phyloP scores from a whole-genome alignment of 2,329 filamentous ascomycete genomes.

The Hansfordia pulvinata region DNA sequence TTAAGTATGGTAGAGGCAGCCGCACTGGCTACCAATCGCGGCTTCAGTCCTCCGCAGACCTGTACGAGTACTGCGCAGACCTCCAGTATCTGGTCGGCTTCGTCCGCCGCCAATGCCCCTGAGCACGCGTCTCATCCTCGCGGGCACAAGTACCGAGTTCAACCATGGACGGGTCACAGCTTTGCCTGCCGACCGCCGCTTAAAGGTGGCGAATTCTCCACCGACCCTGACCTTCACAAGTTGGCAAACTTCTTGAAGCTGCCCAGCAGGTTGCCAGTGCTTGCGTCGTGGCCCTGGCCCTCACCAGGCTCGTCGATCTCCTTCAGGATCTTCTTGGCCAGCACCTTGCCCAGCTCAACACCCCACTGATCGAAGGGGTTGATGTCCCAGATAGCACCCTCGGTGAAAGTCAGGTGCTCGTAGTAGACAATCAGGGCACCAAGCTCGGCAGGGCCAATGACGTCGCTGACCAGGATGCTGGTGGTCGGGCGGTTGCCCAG shows the following conservation, averaged over 20 bases:
- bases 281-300: slow-evolving; percentile 65
- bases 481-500: slow-evolving; percentile 94
- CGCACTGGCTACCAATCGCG: no score
- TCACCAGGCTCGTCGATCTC: slow-evolving; percentile 74
- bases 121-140: no score
- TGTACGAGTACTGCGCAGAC: no score
- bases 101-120: no score
- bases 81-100: no score
- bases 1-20: no score
- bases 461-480: slow-evolving; percentile 75
- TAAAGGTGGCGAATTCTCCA: no score
- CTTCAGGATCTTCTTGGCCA: slow-evolving; percentile 80
- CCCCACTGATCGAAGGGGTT: slow-evolving; percentile 99
- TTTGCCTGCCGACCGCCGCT: no score
- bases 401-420: slow-evolving; percentile 95
- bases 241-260: slow-evolving; percentile 72
- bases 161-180: no score
- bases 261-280: slow-evolving; percentile 78
- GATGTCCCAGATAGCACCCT: slow-evolving; percentile 98
- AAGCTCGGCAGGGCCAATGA: slow-evolving; percentile 87
- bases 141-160: no score
- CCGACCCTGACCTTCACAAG: slow-evolving; percentile 27
- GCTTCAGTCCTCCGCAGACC: no score
- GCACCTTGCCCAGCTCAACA: slow-evolving; percentile 90
- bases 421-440: slow-evolving; percentile 97